Percentiles rank a stretch among this genome's conserved stretches.
phyloP scores from a whole-genome alignment of 306 rosid species.

The Amphicarpaea edgeworthii region DNA sequence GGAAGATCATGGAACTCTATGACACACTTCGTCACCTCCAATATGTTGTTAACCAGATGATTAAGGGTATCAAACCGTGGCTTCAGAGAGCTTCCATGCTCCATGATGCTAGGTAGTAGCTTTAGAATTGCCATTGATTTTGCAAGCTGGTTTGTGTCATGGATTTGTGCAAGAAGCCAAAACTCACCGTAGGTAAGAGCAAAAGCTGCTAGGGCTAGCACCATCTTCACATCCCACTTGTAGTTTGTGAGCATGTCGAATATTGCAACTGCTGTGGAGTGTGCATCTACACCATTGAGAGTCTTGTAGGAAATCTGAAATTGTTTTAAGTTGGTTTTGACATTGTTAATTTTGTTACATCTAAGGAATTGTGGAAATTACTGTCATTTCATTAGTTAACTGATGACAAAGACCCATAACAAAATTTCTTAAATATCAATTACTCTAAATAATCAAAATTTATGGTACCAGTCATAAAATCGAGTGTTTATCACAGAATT shows the following conservation, averaged over 20 bases:
- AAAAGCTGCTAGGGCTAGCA: slow-evolving; percentile 58
- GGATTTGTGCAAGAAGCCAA: slow-evolving; percentile 60
- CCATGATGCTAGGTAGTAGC: slow-evolving; percentile 60
- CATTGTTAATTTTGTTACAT: slow-evolving; percentile 24
- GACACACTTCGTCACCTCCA: slow-evolving; percentile 59
- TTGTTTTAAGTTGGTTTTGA: slow-evolving; percentile 33
- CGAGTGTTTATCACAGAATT: too few relatives aligned
- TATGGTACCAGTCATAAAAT: too few relatives aligned
- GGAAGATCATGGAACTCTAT: slow-evolving; percentile 55
- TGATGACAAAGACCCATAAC: too few relatives aligned
- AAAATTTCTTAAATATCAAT: too few relatives aligned
- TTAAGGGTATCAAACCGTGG: slow-evolving; percentile 64
- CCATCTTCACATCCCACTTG: slow-evolving; percentile 64
- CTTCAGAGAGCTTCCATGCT: slow-evolving; percentile 42
- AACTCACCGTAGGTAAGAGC: slow-evolving; percentile 57
- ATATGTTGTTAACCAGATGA: slow-evolving; percentile 48
- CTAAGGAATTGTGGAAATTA: background rate
- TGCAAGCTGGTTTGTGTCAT: slow-evolving; percentile 54
- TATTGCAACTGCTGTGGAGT: slow-evolving; percentile 52
- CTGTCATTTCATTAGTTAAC: too few relatives aligned
- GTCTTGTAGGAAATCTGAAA: slow-evolving; percentile 60
- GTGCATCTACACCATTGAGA: slow-evolving; percentile 54
- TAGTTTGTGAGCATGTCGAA: slow-evolving; percentile 53
- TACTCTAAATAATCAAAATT: too few relatives aligned
- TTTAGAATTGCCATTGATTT: slow-evolving; percentile 61